phyloP scores from a whole-genome alignment of 257 asterid genomes.

The Ehretia macrophylla region DNA sequence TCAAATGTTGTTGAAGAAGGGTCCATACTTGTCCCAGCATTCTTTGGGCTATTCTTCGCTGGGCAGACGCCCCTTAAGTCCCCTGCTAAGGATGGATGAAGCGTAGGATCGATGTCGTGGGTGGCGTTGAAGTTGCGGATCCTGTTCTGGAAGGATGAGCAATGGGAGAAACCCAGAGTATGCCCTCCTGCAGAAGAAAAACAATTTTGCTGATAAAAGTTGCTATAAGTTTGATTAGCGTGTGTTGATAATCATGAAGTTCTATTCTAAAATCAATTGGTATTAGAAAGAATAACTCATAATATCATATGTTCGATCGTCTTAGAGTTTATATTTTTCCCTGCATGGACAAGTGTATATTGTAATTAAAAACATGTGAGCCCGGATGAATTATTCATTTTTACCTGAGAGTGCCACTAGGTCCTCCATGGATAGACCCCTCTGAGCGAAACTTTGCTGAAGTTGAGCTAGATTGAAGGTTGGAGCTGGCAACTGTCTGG shows the following conservation, averaged over 20 bases:
- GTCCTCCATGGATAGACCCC: slow-evolving; percentile 63
- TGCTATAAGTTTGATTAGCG: neutral
- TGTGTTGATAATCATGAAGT: too few species aligned
- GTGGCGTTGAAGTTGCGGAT: slow-evolving; percentile 65
- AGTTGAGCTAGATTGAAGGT: slow-evolving; percentile 57
- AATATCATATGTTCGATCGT: too few species aligned
- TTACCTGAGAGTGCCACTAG: slow-evolving; percentile 74
- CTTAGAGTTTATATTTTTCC: too few species aligned
- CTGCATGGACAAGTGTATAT: too few species aligned
- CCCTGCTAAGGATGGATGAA: slow-evolving; percentile 59
- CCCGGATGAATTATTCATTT: neutral
- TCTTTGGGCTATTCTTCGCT: slow-evolving; percentile 34
- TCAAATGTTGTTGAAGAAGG: slow-evolving; percentile 69
- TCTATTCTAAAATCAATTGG: too few species aligned
- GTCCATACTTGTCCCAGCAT: slow-evolving; percentile 67
- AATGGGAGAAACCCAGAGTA: slow-evolving; percentile 80
- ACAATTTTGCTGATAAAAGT: neutral
- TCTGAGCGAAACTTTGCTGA: slow-evolving; percentile 46
- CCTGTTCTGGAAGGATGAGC: slow-evolving; percentile 62
- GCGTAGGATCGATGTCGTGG: slow-evolving; percentile 64
- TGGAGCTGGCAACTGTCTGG: slow-evolving; percentile 57
- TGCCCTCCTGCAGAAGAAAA: slow-evolving; percentile 77
- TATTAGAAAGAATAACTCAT: too few species aligned
- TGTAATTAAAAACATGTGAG: too few species aligned
- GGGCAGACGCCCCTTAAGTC: slow-evolving; percentile 51